These are phyloP conservation scores for Chlamydomonas sp. DNA, from an alignment of 139 green algal species.

Conservation along the genomic window DNA sequence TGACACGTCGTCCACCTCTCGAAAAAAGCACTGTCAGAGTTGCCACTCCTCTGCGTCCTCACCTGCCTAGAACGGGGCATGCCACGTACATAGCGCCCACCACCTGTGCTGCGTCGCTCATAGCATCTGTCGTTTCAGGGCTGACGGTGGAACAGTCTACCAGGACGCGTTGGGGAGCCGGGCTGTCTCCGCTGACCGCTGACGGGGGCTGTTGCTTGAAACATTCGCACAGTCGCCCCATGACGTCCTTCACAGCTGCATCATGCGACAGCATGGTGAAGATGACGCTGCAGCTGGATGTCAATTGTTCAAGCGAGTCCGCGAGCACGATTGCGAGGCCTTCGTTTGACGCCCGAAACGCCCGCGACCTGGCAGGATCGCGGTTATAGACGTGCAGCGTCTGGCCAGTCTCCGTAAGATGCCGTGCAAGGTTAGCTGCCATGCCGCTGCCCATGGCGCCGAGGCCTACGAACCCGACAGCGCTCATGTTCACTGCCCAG, in stretches of 20 bases:
- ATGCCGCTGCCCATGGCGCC: slow-evolving; percentile 17
- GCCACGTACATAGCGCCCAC: slow-evolving; percentile 11
- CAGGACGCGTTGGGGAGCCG: neutral
- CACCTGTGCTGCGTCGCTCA: neutral
- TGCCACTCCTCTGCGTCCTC: neutral
- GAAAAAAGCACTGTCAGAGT: neutral
- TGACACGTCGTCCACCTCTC: neutral
- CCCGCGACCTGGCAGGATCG: neutral
- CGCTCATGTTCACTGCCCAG: too few relatives aligned
- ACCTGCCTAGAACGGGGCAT: slow-evolving; percentile 27
- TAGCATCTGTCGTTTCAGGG: slow-evolving; percentile 8
- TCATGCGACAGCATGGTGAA: slow-evolving; percentile 15
- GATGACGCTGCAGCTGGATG: neutral
- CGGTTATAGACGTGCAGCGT: slow-evolving; percentile 1
- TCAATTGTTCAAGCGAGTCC: neutral
- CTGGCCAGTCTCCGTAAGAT: neutral
- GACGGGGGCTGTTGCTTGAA: neutral
- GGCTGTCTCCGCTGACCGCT: neutral
- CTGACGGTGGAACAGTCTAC: slow-evolving; percentile 1
- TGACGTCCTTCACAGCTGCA: neutral
- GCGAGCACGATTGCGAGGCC: neutral
- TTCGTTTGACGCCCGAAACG: neutral
- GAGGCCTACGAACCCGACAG: slow-evolving; percentile 7
- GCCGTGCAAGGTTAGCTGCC: neutral
- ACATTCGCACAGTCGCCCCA: neutral